Evolutionary conservation across 2,329 filamentous ascomycete genomes (phyloP).

Genomic region (Geosmithia morbida): DNA sequence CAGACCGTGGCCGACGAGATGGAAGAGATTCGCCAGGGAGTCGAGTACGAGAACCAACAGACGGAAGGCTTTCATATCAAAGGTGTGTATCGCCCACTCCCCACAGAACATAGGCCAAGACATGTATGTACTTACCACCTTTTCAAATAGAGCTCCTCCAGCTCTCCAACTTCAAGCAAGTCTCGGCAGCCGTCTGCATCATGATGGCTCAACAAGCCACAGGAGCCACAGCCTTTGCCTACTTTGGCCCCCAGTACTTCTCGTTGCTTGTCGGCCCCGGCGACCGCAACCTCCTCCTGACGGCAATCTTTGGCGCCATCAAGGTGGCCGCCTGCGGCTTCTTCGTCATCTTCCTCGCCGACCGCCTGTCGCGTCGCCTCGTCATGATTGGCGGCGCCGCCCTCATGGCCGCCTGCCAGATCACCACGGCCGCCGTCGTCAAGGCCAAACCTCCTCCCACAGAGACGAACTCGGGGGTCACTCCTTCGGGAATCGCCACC

Average conservation of each 20-base stretch:
- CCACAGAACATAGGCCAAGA: neutral
- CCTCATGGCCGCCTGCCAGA: conserved; percentile 28
- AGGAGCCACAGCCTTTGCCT: conserved; percentile 4
- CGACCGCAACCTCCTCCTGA: conserved; percentile 3
- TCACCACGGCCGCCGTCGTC: conserved; percentile 26
- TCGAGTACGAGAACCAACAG: conserved; percentile 16
- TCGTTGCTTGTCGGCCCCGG: conserved; percentile 4
- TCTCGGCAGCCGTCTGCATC: conserved; percentile 4
- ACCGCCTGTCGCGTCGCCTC: conserved; percentile 2
- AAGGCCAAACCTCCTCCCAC: conserved; percentile 18
- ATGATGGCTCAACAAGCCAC: conserved; percentile 5
- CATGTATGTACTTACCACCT: neutral
- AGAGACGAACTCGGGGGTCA: conserved; percentile 11
- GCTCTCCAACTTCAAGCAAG: conserved; percentile 3
- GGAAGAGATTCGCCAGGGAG: conserved; percentile 15
- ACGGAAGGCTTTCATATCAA: conserved; percentile 2
- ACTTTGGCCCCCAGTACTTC: conserved; percentile 5
- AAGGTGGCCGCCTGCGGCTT: conserved; percentile 4
- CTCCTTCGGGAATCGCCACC: conserved; percentile 29
- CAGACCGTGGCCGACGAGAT: conserved; percentile 25
- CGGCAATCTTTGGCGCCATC: conserved; percentile 5
- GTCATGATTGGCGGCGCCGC: conserved; percentile 25
- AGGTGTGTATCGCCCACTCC: neutral
- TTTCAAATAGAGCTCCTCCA: conserved; percentile 2
- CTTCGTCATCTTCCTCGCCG: conserved; percentile 5